Base-by-base conservation (phyloP, 257 asterid species). In the Nicotiana knightiana region DNA sequence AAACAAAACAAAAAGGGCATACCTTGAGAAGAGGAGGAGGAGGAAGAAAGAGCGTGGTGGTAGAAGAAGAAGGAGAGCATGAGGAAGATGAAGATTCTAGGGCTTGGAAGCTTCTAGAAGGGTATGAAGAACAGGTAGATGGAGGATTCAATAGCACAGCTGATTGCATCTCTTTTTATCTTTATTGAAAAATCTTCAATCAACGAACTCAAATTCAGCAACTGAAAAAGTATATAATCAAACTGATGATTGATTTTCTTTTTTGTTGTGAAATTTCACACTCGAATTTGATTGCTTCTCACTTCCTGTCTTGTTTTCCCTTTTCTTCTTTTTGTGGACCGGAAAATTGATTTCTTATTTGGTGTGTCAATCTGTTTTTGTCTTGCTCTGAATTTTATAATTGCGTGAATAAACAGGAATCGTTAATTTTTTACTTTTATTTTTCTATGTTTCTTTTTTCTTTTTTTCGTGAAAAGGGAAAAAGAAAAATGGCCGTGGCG, bases 11-110 rank as follows among this genome's bases (percentile, higher is more conserved):
- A 30, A 18, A 75, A 10, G 7, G 1, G 16, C 33, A 17, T 9
- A 68, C 83, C 89, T 84, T 80, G 48, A 86, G 17, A 35, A 86
- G 17, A 35, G 81, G 85, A 24, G 84, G 51, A 82, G 82, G 62
- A 79, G 75, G 83, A 15, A 68, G 54, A 61, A 70, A 37, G 16
- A 63, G 18, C 13, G 81, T 24, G 81, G 93, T 9, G 78, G 43
- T 48, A 8, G 83, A 81, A 37, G 83, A 66, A n/a, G 67, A 81
- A 81, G 83, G 48, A 37, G 77, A 81, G 35, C 65, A 62, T 13
- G 83, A 35, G 18, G 80, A 28, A 32, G 82, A 80, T 2, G 83
- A 24, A 46, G 66, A 18, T 0, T 65, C 77, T 67, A 81, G 51
- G 83, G 76, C 53, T 81, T 81, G 83, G 39, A 51, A 64, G 46